Evolutionary conservation across 108 stramenopile genomes (phyloP).

Genomic region (Fistulifera solaris): DNA sequence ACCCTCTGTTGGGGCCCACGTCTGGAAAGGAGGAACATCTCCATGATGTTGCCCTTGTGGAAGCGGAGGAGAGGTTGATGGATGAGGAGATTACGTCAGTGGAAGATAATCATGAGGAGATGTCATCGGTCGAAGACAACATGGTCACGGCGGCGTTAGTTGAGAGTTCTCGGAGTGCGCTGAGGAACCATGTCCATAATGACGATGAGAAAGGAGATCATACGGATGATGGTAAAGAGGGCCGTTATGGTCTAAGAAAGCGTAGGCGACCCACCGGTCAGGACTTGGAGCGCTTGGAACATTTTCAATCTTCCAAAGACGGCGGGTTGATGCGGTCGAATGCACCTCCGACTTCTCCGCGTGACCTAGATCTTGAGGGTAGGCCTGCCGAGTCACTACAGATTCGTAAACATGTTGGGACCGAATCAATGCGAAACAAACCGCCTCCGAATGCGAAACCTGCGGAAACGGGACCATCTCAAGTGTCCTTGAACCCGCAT

Average conservation of each 20-base stretch:
- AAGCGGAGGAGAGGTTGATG: constrained; percentile 28
- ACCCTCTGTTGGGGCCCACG: not conserved
- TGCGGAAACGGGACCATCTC: not conserved
- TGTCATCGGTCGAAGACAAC: constrained; percentile 29
- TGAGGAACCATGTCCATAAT: constrained; percentile 10
- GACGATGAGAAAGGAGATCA: not conserved
- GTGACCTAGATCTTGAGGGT: no score
- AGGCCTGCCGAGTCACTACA: no score
- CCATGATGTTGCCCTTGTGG: constrained; percentile 16
- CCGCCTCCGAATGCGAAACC: not conserved
- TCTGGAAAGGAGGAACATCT: constrained; percentile 5
- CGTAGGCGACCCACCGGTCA: constrained; percentile 18
- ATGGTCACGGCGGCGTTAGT: constrained; percentile 54
- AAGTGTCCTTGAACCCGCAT: no score
- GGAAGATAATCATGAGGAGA: constrained; percentile 1
- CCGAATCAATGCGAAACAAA: not conserved
- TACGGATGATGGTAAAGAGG: not conserved
- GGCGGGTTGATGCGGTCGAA: constrained; percentile 1
- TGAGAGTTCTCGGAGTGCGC: constrained; percentile 33
- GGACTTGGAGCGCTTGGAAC: constrained; percentile 7
- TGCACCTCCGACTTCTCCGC: no score
- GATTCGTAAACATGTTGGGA: not conserved
- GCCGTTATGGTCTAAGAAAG: constrained; percentile 27
- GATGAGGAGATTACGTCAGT: constrained; percentile 42
- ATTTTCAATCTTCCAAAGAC: constrained; percentile 2